These are phyloP conservation scores for Penicillium paneum DNA, from an alignment of 2,329 filamentous ascomycete species.

Conservation along the genomic window DNA sequence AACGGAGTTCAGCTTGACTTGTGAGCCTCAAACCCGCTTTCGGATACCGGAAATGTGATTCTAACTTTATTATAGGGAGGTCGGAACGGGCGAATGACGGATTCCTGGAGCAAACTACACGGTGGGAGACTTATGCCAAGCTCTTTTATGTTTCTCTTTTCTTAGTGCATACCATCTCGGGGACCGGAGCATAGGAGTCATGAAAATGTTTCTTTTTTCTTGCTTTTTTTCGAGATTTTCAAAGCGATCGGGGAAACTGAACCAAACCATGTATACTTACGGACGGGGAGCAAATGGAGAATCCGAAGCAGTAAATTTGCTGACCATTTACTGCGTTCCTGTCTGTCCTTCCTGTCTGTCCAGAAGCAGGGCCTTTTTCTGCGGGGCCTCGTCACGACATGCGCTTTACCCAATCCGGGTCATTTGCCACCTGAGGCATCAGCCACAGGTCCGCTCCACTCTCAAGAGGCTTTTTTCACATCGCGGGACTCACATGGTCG, in stretches of 20 bases:
- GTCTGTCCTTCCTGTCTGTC: neutral
- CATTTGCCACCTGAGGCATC: constrained; percentile 27
- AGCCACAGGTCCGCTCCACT: constrained; percentile 32
- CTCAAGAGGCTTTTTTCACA: constrained; percentile 36
- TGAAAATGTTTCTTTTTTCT: constrained; percentile 9
- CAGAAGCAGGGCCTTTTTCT: constrained; percentile 12
- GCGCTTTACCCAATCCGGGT: constrained; percentile 26
- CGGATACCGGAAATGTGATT: neutral
- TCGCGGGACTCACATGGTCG: constrained; percentile 36
- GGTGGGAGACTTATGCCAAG: constrained; percentile 10
- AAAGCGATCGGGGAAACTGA: neutral
- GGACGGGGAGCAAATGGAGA: neutral
- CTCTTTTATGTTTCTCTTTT: constrained; percentile 11
- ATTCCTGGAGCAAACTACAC: constrained; percentile 5
- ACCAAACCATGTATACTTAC: constrained; percentile 4
- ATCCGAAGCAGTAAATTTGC: constrained; percentile 10
- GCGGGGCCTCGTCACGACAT: constrained; percentile 23
- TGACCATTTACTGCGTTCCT: constrained; percentile 10
- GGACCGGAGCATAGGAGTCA: constrained; percentile 15
- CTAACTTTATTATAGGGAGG: constrained; percentile 39
- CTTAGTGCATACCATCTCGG: constrained; percentile 6
- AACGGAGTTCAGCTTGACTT: constrained; percentile 69
- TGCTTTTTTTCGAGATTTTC: constrained; percentile 4
- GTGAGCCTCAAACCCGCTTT: constrained; percentile 28
- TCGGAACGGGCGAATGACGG: constrained; percentile 47